These are phyloP conservation scores for Aspergillus hancockii DNA, from an alignment of 495 filamentous ascomycete species.

Conservation along the genomic window DNA sequence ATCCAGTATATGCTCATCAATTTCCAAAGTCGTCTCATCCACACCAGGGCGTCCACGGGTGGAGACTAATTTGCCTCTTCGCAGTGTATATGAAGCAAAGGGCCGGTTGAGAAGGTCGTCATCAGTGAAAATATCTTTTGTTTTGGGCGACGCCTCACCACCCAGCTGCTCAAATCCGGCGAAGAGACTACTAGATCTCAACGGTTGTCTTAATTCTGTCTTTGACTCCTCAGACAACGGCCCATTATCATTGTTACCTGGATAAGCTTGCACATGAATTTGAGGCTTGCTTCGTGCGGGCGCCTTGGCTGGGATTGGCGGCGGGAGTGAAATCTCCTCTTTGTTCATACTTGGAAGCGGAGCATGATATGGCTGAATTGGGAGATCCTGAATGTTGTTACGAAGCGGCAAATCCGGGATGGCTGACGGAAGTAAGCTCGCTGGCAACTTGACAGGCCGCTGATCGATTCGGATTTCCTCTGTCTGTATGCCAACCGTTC, in stretches of 20 bases:
- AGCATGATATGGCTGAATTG: conserved; percentile 33
- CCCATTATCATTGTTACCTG: conserved; percentile 82
- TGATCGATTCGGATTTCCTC: conserved; percentile 81
- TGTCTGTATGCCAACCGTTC: conserved; percentile 73
- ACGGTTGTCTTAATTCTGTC: conserved; percentile 65
- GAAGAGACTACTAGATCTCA: conserved; percentile 80
- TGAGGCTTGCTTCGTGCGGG: conserved; percentile 19
- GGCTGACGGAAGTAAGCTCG: conserved; percentile 74
- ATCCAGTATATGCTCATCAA: conserved; percentile 42
- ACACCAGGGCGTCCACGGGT: conserved; percentile 35
- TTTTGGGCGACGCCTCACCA: conserved; percentile 40
- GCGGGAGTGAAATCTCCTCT: conserved; percentile 18
- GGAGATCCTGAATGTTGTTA: conserved; percentile 23
- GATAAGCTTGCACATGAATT: conserved; percentile 66
- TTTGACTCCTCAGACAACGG: conserved; percentile 61
- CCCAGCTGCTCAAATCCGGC: conserved; percentile 73
- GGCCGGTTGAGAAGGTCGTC: conserved; percentile 48
- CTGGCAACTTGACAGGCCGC: conserved; percentile 70
- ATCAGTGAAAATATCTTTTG: conserved; percentile 51
- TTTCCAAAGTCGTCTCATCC: conserved; percentile 40
- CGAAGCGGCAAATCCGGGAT: conserved; percentile 41
- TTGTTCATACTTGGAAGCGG: conserved; percentile 39
- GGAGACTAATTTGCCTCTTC: conserved; percentile 44
- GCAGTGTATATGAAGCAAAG: conserved; percentile 45
- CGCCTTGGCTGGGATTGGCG: conserved; percentile 22